These are phyloP conservation scores for Ustulina deusta DNA, from an alignment of 2,329 filamentous ascomycete genomes.

Conservation along the genomic window DNA sequence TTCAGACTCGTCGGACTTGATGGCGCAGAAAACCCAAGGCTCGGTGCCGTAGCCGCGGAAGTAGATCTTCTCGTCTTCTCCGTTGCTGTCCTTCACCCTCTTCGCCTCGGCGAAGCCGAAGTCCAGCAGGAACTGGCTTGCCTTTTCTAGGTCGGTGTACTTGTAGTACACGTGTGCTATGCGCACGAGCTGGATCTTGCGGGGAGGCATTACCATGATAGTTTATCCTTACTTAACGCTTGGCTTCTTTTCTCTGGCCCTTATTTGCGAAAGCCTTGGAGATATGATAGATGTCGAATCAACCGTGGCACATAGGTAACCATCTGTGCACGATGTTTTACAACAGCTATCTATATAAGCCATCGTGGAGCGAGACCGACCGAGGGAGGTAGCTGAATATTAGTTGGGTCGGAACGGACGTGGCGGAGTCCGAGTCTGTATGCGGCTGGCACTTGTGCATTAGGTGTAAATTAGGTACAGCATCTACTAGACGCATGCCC, in stretches of 20 bases:
- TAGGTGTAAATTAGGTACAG: too few species aligned
- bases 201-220: constrained; percentile 43
- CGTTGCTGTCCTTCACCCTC: constrained; percentile 37
- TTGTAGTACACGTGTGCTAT: constrained; percentile 62
- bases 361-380: constrained; percentile 25
- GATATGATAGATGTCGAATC: too few species aligned
- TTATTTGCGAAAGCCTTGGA: not conserved
- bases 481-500: not conserved
- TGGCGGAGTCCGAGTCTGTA: constrained; percentile 47
- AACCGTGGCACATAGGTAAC: too few species aligned
- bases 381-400: too few species aligned
- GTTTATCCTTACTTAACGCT: constrained; percentile 16
- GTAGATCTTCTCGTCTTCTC: constrained; percentile 61
- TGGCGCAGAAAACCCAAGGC: constrained; percentile 69
- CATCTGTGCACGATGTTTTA: constrained; percentile 29
- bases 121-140: constrained; percentile 59
- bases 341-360: not conserved
- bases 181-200: constrained; percentile 50
- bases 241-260: not conserved
- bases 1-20: constrained; percentile 58
- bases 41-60: constrained; percentile 72
- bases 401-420: constrained; percentile 41
- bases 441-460: too few species aligned
- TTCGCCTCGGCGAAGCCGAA: constrained; percentile 61
- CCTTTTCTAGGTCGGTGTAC: constrained; percentile 58